Conservation (phyloP, 2,329 filamentous ascomycete genomes). For the Penicillium hesseltinei region DNA sequence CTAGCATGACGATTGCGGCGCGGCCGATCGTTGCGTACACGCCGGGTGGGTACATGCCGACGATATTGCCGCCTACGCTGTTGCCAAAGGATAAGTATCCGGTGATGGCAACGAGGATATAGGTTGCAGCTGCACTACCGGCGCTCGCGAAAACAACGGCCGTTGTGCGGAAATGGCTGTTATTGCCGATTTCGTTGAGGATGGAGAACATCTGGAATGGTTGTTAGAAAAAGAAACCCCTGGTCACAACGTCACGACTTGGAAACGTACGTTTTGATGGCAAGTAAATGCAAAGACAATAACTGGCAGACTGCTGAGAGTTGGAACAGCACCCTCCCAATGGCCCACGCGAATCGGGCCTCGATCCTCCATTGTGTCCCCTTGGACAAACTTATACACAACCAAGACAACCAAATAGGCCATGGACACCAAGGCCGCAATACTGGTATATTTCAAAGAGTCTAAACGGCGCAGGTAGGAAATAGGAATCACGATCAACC, state of each 20-base stretch:
- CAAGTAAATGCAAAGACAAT: slow-evolving; percentile 99
- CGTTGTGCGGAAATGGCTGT: slow-evolving; percentile 73
- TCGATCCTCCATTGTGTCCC: slow-evolving; percentile 71
- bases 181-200: slow-evolving; percentile 87
- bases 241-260: background rate
- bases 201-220: slow-evolving; percentile 88
- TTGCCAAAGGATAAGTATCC: slow-evolving; percentile 96
- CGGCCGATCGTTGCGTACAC: slow-evolving; percentile 87
- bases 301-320: slow-evolving; percentile 83
- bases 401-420: slow-evolving; percentile 91
- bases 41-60: slow-evolving; percentile 80
- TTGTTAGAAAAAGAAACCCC: slow-evolving; percentile 14
- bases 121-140: slow-evolving; percentile 80
- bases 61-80: slow-evolving; percentile 85
- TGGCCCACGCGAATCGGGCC: slow-evolving; percentile 72
- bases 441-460: slow-evolving; percentile 94
- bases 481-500: slow-evolving; percentile 87
- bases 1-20: slow-evolving; percentile 90
- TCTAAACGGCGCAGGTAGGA: slow-evolving; percentile 89
- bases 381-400: slow-evolving; percentile 80
- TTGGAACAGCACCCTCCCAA: slow-evolving; percentile 75
- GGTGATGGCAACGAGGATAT: slow-evolving; percentile 88
- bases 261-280: slow-evolving; percentile 80
- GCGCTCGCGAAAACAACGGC: slow-evolving; percentile 80
- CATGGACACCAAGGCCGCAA: slow-evolving; percentile 88